These are phyloP conservation scores for Coriolopsis trogii DNA, from an alignment of 1,284 basidiomycete species.

Conservation along the genomic window DNA sequence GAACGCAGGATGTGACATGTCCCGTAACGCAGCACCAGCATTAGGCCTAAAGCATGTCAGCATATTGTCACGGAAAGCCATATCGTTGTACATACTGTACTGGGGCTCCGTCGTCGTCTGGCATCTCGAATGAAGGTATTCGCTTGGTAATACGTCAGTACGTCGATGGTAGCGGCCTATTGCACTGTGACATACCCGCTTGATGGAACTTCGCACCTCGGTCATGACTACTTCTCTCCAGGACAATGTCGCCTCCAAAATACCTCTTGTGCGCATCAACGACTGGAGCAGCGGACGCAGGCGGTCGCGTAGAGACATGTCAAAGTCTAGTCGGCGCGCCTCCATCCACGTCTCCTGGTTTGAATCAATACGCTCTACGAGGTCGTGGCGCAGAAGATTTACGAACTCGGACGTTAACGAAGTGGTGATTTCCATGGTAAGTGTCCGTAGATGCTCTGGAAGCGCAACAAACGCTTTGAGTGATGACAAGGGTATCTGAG, in stretches of 20 bases:
- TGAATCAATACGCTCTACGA: constrained; percentile 53
- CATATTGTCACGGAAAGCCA: neutral
- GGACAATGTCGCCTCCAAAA: constrained; percentile 68
- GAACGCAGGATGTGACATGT: constrained; percentile 74
- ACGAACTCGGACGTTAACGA: constrained; percentile 83
- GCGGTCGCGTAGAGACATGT: constrained; percentile 55
- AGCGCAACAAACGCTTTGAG: constrained; percentile 72
- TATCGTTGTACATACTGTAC: constrained; percentile 27
- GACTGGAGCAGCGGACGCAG: constrained; percentile 76
- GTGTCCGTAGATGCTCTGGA: constrained; percentile 64
- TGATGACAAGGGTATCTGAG: constrained; percentile 56
- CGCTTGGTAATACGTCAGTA: constrained; percentile 42
- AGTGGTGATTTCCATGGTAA: constrained; percentile 74
- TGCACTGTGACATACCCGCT: constrained; percentile 46
- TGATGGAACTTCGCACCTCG: constrained; percentile 66
- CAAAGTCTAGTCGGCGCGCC: constrained; percentile 33
- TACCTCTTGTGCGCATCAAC: constrained; percentile 73
- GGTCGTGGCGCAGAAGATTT: constrained; percentile 67
- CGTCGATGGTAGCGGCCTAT: neutral
- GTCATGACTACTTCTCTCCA: constrained; percentile 81
- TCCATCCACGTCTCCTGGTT: constrained; percentile 25
- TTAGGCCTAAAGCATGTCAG: constrained; percentile 25
- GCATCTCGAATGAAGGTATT: constrained; percentile 59
- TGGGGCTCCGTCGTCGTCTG: constrained; percentile 48
- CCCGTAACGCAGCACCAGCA: constrained; percentile 61